Evolutionary conservation across 495 filamentous ascomycete species (phyloP), one percentile per base, ranked within the genome.

Genomic region (Rostrohypoxylon terebratum): DNA sequence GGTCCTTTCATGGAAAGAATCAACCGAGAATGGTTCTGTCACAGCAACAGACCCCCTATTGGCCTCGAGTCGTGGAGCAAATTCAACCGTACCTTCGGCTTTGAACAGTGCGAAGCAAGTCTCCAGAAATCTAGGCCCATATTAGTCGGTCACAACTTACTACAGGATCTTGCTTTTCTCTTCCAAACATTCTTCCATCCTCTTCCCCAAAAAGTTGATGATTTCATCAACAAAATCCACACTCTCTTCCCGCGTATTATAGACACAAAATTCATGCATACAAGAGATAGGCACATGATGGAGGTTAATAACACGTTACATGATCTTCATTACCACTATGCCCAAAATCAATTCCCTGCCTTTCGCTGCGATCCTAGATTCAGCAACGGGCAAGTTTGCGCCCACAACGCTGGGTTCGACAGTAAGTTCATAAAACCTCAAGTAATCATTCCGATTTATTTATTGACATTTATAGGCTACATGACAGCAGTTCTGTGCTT

Each of bases 211-310:
- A 85, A 79, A 5, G 78, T 92, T 3, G 81, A 85, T 47, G 87
- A 89, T 25, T 94, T 94, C 74, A 82, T 88, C 40, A 45, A 74
- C 2, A 69, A 78, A 18, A 80, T 90, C 20, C 83, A 89, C 66
- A 53, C 79, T 31, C 68, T 89, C 6, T 95, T 95, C 75, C 92
- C 93, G 0, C 76, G 80, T 1, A 78, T 96, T 14, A 80, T 94
- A 5, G 93, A 96, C 72, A 95, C 93, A 0, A 95, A 95, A 73
- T 94, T 90, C 67, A 83, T 97, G 60, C 86, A 88, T 18, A 90
- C 88, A 5, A 82, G 87, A 65, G 81, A 83, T n/a, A 76, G 66
- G 23, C 65, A 72, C 14, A 83, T 73, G 82, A 82, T 75, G 50
- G 50, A 69, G 16, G 63, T 64, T 9, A 83, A 85, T 44, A 83